Percentiles rank a stretch among this genome's conserved stretches.
Conservation (phyloP, 2,329 filamentous ascomycete species). For the Exserohilum turcica region DNA sequence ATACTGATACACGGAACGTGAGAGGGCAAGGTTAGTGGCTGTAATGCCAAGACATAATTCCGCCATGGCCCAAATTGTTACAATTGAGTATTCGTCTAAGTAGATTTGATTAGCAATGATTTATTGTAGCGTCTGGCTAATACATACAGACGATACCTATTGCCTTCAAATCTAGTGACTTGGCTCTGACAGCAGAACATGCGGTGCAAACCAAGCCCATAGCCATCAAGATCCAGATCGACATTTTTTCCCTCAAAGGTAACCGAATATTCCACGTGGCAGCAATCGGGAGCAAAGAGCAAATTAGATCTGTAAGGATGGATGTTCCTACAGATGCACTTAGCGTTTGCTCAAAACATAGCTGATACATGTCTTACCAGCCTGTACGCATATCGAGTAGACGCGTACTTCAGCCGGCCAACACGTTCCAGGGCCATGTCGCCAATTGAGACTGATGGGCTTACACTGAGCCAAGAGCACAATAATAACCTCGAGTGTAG, state of each 20-base stretch:
- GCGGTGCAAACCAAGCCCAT: not conserved
- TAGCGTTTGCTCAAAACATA: not conserved
- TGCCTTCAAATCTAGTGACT: not conserved
- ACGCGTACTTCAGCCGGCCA: not conserved
- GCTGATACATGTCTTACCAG: not conserved
- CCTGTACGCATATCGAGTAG: not conserved
- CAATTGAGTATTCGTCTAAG: slow-evolving; percentile 8
- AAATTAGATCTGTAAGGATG: not conserved
- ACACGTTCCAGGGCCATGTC: no score
- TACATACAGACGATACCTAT: not conserved
- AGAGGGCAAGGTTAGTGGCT: not conserved
- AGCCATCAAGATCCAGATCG: not conserved
- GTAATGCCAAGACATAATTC: slow-evolving; percentile 10
- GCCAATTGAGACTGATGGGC: not conserved
- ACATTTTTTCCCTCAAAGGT: not conserved
- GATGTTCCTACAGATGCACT: not conserved
- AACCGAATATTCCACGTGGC: not conserved
- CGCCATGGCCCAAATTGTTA: slow-evolving; percentile 8
- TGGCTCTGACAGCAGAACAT: not conserved
- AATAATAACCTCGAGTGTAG: not conserved
- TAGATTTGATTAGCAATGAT: not conserved
- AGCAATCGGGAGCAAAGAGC: not conserved
- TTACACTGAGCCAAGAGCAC: not conserved
- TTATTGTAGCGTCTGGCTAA: no score
- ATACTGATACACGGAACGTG: no score